Evolutionary conservation across 139 green algal species (phyloP).

Genomic region (Micractinium sp.): DNA sequence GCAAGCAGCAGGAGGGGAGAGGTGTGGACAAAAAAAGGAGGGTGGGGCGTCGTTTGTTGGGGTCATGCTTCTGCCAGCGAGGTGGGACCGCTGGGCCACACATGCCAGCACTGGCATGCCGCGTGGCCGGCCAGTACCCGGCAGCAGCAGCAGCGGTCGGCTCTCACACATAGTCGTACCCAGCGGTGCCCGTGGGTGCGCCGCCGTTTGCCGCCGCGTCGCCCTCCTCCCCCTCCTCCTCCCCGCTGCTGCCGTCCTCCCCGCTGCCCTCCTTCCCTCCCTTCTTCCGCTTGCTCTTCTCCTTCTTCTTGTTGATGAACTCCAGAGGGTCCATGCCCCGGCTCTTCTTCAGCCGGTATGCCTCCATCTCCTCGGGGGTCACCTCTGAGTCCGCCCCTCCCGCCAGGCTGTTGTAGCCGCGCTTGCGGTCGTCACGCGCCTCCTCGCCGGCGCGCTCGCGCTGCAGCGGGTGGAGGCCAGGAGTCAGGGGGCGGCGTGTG

Average conservation of each 20-base stretch:
- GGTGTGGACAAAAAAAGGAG: not conserved
- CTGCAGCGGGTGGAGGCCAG: not conserved
- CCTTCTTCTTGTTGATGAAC: slow-evolving; percentile 34
- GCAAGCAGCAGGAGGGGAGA: not conserved
- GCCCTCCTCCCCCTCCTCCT: not conserved
- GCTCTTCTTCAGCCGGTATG: slow-evolving; percentile 83
- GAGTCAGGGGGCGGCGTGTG: not conserved
- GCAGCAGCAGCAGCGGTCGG: not conserved
- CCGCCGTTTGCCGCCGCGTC: not conserved
- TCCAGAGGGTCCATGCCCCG: slow-evolving; percentile 83
- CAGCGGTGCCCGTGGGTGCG: slow-evolving; percentile 10
- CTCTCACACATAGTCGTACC: slow-evolving; percentile 60
- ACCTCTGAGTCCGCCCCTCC: slow-evolving; percentile 37
- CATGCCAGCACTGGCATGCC: too few relatives aligned
- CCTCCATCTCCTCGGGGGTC: slow-evolving; percentile 91
- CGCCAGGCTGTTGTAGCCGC: slow-evolving; percentile 82
- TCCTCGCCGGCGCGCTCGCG: slow-evolving; percentile 20
- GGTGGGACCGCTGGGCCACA: not conserved
- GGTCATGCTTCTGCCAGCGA: not conserved
- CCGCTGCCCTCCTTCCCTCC: not conserved
- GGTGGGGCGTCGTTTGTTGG: not conserved
- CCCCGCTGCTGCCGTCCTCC: not conserved
- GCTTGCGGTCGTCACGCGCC: slow-evolving; percentile 81
- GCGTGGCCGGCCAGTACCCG: not conserved
- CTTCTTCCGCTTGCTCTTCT: not conserved